Percentiles rank a stretch among this genome's conserved stretches.
Evolutionary conservation across 331 rosid genomes (phyloP).

Genomic region (Prunus yedoensis): DNA sequence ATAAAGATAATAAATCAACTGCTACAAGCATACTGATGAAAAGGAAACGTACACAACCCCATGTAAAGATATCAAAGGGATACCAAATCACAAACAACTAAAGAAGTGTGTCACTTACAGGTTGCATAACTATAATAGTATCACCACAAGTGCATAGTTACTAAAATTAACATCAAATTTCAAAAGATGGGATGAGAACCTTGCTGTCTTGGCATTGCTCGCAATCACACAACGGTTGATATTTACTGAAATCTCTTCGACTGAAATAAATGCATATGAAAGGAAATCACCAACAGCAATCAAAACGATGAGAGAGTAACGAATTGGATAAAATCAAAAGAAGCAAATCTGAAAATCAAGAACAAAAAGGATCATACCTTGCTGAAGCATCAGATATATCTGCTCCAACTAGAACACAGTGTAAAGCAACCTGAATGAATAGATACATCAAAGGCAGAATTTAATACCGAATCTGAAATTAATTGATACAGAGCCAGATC

Average conservation of each 20-base stretch:
- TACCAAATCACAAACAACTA: background rate
- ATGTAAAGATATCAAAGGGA: no score
- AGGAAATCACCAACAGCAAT: slow-evolving; percentile 2
- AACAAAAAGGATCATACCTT: slow-evolving; percentile 38
- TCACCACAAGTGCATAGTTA: background rate
- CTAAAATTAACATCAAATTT: background rate
- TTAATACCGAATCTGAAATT: slow-evolving; percentile 10
- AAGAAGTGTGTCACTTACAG: background rate
- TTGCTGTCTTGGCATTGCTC: slow-evolving; percentile 50
- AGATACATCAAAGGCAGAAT: slow-evolving; percentile 16
- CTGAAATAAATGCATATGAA: slow-evolving; percentile 17
- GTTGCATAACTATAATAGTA: background rate
- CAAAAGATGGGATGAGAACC: slow-evolving; percentile 41
- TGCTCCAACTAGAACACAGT: slow-evolving; percentile 23
- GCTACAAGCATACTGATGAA: background rate
- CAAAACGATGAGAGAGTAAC: background rate
- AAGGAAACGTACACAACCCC: background rate
- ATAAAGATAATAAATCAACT: background rate
- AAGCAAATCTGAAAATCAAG: background rate
- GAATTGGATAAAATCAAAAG: background rate
- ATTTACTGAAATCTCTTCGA: slow-evolving; percentile 24
- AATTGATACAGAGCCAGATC: background rate
- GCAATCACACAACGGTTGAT: slow-evolving; percentile 37
- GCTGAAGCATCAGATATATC: slow-evolving; percentile 37
- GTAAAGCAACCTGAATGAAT: slow-evolving; percentile 47